Evolutionary conservation across 208 protist species (phyloP), one percentile per base, ranked within the genome.

Genomic region (Novymonas esmeraldas): DNA sequence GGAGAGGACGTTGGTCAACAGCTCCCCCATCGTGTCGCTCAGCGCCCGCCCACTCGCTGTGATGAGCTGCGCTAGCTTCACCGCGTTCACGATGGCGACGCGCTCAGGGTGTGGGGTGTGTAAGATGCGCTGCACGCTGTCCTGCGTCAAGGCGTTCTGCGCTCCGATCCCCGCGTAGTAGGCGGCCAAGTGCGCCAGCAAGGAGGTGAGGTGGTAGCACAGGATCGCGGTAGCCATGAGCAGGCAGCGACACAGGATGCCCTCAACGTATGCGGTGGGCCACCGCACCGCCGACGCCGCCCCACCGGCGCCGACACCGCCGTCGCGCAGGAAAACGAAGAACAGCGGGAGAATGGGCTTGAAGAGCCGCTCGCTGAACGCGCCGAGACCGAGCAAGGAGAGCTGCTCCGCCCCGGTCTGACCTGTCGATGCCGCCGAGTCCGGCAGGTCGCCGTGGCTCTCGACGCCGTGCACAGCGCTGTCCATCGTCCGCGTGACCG

Each of bases 1-100:
- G 0, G 73, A 73, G 16, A 90, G 39, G 31, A 86, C 77, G 73
- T 90, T 79, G 16, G 87, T 93, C 14, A 93, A 54, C 2, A 93
- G 34, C 18, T 76, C 67, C 20, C 68, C 78, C n/a, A 83, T 56
- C 4, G 69, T 74, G 46, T 84, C 73, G 9, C 73, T 55, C 36
- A 77, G 75, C 42, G 74, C 78, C 33, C 46, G 38, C 16, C 67
- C 82, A 48, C 84, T 86, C 31, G 70, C 61, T 20, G 70, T 52
- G 58, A 93, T 70, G 33, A 89, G 46, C 44, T 84, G 71, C 16
- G 81, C 71, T 28, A 93, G 73, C 52, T 79, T 75, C 45, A 76
- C 76, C 3, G 79, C 63, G 44, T 79, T 87, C 31, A 89, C 74
- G 16, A 82, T 33, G 6, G 80, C 56, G 24, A 90, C 76, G 24